phyloP scores from a whole-genome alignment of 495 filamentous ascomycete genomes.

The Hypoxylon fragiforme region DNA sequence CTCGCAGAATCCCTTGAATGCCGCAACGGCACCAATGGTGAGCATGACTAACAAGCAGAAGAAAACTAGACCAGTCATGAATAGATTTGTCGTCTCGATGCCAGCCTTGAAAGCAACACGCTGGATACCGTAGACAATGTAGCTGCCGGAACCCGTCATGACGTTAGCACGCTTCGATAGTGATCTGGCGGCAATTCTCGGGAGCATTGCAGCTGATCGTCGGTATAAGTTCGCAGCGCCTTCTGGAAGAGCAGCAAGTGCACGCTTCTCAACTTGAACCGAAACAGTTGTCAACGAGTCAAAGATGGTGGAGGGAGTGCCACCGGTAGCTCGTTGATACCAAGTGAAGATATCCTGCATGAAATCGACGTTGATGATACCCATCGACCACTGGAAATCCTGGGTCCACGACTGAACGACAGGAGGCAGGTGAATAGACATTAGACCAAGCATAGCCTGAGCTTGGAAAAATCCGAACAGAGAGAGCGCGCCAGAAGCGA shows the following conservation, averaged over 20 bases:
- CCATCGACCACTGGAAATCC: constrained; percentile 99
- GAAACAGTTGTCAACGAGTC: constrained; percentile 74
- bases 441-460: constrained; percentile 93
- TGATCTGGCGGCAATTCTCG: constrained; percentile 37
- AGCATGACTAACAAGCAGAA: constrained; percentile 79
- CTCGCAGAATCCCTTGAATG: constrained; percentile 83
- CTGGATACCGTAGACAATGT: constrained; percentile 82
- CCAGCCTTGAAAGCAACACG: constrained; percentile 83
- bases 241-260: constrained; percentile 55
- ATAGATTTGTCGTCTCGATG: constrained; percentile 92
- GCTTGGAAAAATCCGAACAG: constrained; percentile 96
- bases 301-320: constrained; percentile 79
- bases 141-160: constrained; percentile 54
- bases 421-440: constrained; percentile 80
- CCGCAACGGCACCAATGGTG: constrained; percentile 70
- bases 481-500: constrained; percentile 89
- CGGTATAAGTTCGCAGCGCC: constrained; percentile 48
- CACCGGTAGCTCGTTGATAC: constrained; percentile 95
- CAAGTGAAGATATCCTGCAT: constrained; percentile 88
- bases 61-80: constrained; percentile 88
- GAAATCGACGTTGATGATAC: constrained; percentile 87
- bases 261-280: constrained; percentile 77
- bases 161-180: constrained; percentile 51
- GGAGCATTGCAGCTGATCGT: constrained; percentile 28
- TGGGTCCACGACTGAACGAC: constrained; percentile 94